A percentile compares a stretch with the other conserved stretches of the same genome.
Conservation (phyloP, 2,329 filamentous ascomycete species). For the Cordyceps sp. region DNA sequence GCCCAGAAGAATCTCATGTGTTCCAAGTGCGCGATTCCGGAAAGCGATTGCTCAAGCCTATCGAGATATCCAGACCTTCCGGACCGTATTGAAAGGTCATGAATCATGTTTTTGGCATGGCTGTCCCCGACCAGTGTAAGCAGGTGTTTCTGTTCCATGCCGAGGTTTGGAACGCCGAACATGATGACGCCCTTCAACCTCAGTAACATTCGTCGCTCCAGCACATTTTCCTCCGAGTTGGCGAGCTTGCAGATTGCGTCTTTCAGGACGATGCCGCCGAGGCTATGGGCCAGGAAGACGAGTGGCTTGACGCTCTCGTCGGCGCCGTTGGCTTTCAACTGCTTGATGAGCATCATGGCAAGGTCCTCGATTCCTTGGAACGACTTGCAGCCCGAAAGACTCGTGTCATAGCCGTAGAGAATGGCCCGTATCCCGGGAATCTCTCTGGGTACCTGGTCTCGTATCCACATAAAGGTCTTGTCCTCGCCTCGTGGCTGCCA, state of each 20-base stretch:
- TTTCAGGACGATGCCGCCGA: neutral
- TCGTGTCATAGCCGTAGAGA: neutral
- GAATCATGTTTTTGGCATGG: neutral
- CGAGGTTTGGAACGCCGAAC: neutral
- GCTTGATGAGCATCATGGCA: neutral
- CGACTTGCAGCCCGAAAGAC: neutral
- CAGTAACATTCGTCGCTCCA: neutral
- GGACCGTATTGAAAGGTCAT: neutral
- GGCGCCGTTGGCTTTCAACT: slow-evolving; percentile 4
- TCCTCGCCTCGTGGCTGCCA: neutral
- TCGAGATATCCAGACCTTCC: neutral
- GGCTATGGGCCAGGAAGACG: neutral
- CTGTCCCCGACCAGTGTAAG: neutral
- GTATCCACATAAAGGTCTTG: slow-evolving; percentile 4
- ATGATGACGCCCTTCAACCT: neutral
- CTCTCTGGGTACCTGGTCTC: neutral
- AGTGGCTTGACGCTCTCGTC: slow-evolving; percentile 1
- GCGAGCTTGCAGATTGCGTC: neutral
- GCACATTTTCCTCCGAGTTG: neutral
- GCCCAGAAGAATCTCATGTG: neutral
- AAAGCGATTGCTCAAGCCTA: neutral
- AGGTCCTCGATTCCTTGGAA: neutral
- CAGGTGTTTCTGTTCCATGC: neutral
- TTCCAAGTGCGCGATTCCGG: neutral
- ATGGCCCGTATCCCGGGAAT: neutral